Base-by-base conservation (phyloP, 805 yeast species). In the Spathaspora boniae region DNA sequence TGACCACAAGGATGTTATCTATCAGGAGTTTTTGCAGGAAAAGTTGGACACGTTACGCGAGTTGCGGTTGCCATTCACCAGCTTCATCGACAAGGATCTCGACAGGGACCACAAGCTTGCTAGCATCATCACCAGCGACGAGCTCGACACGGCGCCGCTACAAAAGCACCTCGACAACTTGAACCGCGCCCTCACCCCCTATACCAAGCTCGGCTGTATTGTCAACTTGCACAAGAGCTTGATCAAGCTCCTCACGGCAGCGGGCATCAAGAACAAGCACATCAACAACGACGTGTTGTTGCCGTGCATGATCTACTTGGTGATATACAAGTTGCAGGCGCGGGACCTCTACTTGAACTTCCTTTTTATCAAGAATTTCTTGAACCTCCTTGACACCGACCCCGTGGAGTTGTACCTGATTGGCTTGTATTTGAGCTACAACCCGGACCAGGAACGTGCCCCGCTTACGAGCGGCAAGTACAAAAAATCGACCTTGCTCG, bases 201-300 rank as follows among this genome's bases (percentile, higher is more conserved):
- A 45, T 20, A 43, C 62, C 5, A 67, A 67, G 42, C 47, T 65
- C 19, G 37, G 40, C 16, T 38, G 45, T 18, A 48, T 67, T 16
- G 61, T 59, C 11, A 42, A 46, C 2, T 46, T 64, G 17, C 72
- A 67, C 36, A 65, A 62, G 40, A 40, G 40, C 21, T 37, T 63
- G 19, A 50, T 62, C 29, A 38, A 42, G 20, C 24, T 40, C 18
- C 47, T 51, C 33, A 34, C 48, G 9, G 40, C 51, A 2, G 42
- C 39, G 16, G 54, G 54, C 8, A 40, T 49, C 23, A 42, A 51
- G 16, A 44, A 48, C 18, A 50, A 47, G 27, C 54, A 53, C 31
- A 42, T 65, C 32, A 63, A 56, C 46, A 66, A 64, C 44, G 72
- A 67, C 38, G 38, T 62, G n/a, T 48, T 67, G 24, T 51, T 67